A percentile compares a stretch with the other conserved stretches of the same genome.
These are phyloP conservation scores for Laburnicola sp. DNA, from an alignment of 2,329 filamentous ascomycete species.

Conservation along the genomic window DNA sequence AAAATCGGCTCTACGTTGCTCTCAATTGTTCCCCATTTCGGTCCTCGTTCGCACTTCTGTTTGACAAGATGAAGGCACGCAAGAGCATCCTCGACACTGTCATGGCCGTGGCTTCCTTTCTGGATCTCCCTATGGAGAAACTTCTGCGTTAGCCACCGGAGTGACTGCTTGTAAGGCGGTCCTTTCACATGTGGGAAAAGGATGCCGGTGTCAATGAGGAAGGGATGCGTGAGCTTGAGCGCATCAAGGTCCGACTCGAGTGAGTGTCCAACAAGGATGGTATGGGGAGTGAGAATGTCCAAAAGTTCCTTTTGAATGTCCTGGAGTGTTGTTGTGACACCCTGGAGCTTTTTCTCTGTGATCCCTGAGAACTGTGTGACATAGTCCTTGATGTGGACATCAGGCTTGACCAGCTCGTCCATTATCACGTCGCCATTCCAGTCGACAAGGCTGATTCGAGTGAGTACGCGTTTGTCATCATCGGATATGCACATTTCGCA, in stretches of 20 bases:
- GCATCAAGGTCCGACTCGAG: conserved; percentile 83
- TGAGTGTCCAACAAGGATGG: conserved; percentile 79
- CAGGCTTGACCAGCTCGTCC: conserved; percentile 90
- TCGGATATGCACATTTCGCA: conserved; percentile 97
- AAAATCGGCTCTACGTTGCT: conserved; percentile 85
- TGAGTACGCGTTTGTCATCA: conserved; percentile 77
- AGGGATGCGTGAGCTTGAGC: conserved; percentile 84
- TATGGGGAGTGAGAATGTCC: conserved; percentile 68
- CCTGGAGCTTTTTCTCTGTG: conserved; percentile 78
- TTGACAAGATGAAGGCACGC: conserved; percentile 92
- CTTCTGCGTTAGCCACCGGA: conserved; percentile 87
- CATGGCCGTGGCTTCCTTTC: conserved; percentile 76
- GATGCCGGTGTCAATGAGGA: conserved; percentile 88
- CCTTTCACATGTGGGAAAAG: conserved; percentile 90
- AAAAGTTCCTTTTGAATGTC: conserved; percentile 83
- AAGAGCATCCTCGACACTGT: conserved; percentile 88
- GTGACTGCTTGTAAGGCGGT: conserved; percentile 82
- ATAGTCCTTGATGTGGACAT: conserved; percentile 87
- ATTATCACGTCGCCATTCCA: conserved; percentile 84
- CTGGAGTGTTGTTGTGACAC: conserved; percentile 77
- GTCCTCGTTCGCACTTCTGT: conserved; percentile 93
- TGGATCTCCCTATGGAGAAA: conserved; percentile 88
- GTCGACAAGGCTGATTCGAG: conserved; percentile 80
- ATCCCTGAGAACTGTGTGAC: conserved; percentile 89
- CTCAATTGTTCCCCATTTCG: conserved; percentile 79